phyloP scores from a whole-genome alignment of 2,329 filamentous ascomycete genomes.

The Alternaria brassicae region DNA sequence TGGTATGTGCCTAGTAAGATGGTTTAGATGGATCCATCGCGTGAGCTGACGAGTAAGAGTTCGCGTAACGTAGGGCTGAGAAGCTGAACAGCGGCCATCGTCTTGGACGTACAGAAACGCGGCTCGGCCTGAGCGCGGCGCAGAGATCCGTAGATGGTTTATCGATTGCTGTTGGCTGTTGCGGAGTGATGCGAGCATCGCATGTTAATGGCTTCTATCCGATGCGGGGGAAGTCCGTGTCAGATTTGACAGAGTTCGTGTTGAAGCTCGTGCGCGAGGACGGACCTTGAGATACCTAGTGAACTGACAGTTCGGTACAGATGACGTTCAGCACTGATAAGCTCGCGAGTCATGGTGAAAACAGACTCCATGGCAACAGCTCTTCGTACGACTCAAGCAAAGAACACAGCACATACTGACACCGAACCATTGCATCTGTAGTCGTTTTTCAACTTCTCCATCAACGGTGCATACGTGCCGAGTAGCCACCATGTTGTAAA shows the following conservation, averaged over 20 bases:
- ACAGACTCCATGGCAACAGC: not conserved
- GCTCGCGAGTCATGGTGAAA: not conserved
- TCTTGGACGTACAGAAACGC: not conserved
- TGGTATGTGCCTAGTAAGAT: not conserved
- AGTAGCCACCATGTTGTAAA: no score
- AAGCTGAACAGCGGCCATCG: slow-evolving; percentile 2
- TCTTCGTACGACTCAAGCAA: not conserved
- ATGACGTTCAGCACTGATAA: slow-evolving; percentile 1
- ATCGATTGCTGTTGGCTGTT: slow-evolving; percentile 4
- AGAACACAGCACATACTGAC: not conserved
- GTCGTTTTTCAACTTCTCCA: not conserved
- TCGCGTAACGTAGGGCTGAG: slow-evolving; percentile 4
- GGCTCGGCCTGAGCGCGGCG: slow-evolving; percentile 3
- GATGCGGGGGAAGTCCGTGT: not conserved
- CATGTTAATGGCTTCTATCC: not conserved
- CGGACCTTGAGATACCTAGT: not conserved
- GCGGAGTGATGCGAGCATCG: not conserved
- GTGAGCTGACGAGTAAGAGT: not conserved
- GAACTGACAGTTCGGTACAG: not conserved
- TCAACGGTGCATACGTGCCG: not conserved
- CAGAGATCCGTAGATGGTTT: slow-evolving; percentile 1
- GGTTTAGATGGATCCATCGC: not conserved
- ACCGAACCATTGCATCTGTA: not conserved
- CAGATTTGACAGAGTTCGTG: not conserved
- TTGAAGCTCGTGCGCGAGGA: not conserved